Evolutionary conservation across 1,284 basidiomycete genomes (phyloP).

Genomic region (Boletus sp.): DNA sequence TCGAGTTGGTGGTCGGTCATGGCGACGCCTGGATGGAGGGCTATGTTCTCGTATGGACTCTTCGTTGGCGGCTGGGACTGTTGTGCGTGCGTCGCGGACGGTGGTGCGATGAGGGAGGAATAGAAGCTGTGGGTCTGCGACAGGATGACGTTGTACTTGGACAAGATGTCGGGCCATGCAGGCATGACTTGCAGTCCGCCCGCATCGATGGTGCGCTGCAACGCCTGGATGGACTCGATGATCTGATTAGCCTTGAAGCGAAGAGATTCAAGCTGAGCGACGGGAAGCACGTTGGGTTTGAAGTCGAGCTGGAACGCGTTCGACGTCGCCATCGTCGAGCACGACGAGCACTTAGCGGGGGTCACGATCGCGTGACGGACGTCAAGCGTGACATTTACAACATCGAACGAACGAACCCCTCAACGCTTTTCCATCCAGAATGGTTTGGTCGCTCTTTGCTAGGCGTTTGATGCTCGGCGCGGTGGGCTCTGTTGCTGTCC

Average conservation of each 20-base stretch:
- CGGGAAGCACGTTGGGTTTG: slow-evolving; percentile 29
- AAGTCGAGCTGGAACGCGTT: background rate
- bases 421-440: background rate
- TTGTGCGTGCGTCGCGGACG: slow-evolving; percentile 21
- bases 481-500: slow-evolving; percentile 2
- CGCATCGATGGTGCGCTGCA: slow-evolving; percentile 60
- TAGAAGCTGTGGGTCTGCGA: slow-evolving; percentile 75
- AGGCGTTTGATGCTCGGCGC: background rate
- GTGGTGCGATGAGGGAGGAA: slow-evolving; percentile 48
- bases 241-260: slow-evolving; percentile 71
- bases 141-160: slow-evolving; percentile 76
- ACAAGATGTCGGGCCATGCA: slow-evolving; percentile 76
- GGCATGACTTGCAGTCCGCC: slow-evolving; percentile 55
- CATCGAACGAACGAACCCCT: background rate
- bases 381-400: slow-evolving; percentile 13
- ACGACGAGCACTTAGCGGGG: background rate
- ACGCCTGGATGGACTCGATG: slow-evolving; percentile 63
- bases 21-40: slow-evolving; percentile 54
- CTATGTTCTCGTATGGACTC: slow-evolving; percentile 59
- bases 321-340: slow-evolving; percentile 5
- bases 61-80: slow-evolving; percentile 14
- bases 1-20: slow-evolving; percentile 66
- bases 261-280: slow-evolving; percentile 66
- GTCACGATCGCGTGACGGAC: slow-evolving; percentile 23
- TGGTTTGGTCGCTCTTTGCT: slow-evolving; percentile 17